Evolutionary conservation across 2,329 filamentous ascomycete genomes (phyloP).

Genomic region (Botryotinia convoluta): DNA sequence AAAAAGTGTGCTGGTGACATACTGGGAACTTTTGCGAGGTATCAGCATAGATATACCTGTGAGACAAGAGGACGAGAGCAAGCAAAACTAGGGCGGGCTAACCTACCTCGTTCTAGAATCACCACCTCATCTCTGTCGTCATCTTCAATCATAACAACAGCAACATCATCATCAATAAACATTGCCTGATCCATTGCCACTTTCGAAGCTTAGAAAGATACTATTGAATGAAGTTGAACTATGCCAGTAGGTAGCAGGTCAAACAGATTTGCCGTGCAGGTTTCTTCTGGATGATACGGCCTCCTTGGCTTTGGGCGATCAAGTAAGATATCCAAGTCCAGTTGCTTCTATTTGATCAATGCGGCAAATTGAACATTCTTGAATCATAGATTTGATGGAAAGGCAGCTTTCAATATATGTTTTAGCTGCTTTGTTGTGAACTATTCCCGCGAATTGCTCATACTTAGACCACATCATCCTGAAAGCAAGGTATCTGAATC

Average conservation of each 20-base stretch:
- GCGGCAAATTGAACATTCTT: neutral
- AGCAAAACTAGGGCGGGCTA: neutral
- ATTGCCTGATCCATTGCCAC: neutral
- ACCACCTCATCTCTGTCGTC: constrained; percentile 1
- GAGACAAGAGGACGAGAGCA: neutral
- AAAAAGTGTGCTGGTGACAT: neutral
- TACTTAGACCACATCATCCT: neutral
- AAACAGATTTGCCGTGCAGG: neutral
- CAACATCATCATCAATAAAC: constrained; percentile 2
- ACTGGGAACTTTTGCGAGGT: neutral
- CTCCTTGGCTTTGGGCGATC: neutral
- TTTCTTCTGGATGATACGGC: neutral
- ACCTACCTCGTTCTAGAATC: constrained; percentile 12
- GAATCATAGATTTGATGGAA: neutral
- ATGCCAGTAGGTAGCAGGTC: neutral
- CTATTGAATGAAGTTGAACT: neutral
- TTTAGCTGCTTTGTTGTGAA: constrained; percentile 6
- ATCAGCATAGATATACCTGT: neutral
- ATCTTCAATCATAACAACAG: neutral
- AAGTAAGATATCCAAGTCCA: neutral
- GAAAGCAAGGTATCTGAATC: neutral
- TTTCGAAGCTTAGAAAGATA: neutral
- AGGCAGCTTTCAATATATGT: constrained; percentile 3
- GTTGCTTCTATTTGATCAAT: constrained; percentile 1
- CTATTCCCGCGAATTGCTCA: neutral